A percentile compares a stretch with the other conserved stretches of the same genome.
Conservation (phyloP, 2,329 filamentous ascomycete species). For the Xylariales sp. region DNA sequence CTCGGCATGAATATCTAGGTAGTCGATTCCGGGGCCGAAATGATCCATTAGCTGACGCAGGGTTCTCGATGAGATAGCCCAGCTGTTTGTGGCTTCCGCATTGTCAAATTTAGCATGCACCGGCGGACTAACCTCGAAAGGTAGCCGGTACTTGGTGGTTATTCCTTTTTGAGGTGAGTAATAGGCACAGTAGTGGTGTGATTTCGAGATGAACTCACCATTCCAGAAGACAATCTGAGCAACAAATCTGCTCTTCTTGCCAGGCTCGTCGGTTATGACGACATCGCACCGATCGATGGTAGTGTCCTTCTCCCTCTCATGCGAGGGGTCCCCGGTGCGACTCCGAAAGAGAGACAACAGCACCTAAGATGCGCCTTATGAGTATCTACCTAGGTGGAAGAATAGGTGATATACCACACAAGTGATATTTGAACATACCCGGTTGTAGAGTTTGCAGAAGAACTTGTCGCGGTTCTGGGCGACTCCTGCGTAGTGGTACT, state of each 20-base stretch:
- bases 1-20: slow-evolving; percentile 81
- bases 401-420: slow-evolving; percentile 1
- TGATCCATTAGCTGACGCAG: slow-evolving; percentile 82
- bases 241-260: slow-evolving; percentile 78
- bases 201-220: slow-evolving; percentile 55
- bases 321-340: slow-evolving; percentile 68
- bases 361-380: slow-evolving; percentile 55
- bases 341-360: slow-evolving; percentile 80
- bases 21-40: slow-evolving; percentile 83
- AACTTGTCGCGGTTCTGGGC: slow-evolving; percentile 69
- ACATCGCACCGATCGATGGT: slow-evolving; percentile 81
- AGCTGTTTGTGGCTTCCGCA: slow-evolving; percentile 73
- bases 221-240: slow-evolving; percentile 80
- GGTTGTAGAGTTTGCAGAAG: slow-evolving; percentile 79
- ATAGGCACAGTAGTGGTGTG: background rate
- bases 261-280: slow-evolving; percentile 75
- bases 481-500: slow-evolving; percentile 73
- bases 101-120: slow-evolving; percentile 81
- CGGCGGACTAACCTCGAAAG: slow-evolving; percentile 79
- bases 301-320: slow-evolving; percentile 72
- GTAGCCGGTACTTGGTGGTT: slow-evolving; percentile 80
- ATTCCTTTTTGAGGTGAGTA: slow-evolving; percentile 62
- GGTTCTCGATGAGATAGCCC: slow-evolving; percentile 77
- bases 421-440: slow-evolving; percentile 57
- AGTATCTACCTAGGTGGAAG: slow-evolving; percentile 2